Percentiles rank a stretch among this genome's conserved stretches.
These are phyloP conservation scores for Aspergillus hancockii DNA, from an alignment of 495 filamentous ascomycete species.

Conservation along the genomic window DNA sequence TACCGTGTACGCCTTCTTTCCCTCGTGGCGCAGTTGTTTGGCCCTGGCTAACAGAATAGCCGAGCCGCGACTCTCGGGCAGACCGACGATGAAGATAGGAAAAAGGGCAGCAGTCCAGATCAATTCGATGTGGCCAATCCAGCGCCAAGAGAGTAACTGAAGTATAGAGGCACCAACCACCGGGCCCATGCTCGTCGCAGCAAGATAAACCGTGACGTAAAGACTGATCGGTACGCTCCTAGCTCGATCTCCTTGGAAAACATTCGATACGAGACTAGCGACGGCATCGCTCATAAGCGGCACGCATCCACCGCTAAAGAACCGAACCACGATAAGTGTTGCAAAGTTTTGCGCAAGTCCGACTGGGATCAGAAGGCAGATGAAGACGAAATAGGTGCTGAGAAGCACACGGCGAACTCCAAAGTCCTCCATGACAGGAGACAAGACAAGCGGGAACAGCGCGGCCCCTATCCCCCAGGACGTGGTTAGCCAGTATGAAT, in stretches of 20 bases:
- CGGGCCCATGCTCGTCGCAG: slow-evolving; percentile 47
- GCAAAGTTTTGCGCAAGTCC: slow-evolving; percentile 51
- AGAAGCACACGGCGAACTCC: slow-evolving; percentile 50
- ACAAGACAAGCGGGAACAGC: slow-evolving; percentile 41
- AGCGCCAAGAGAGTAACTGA: slow-evolving; percentile 44
- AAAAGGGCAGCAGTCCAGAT: slow-evolving; percentile 44
- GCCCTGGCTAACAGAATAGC: slow-evolving; percentile 45
- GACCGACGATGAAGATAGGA: slow-evolving; percentile 38
- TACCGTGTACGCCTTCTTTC: slow-evolving; percentile 34
- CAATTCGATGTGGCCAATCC: slow-evolving; percentile 52
- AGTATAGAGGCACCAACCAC: slow-evolving; percentile 46
- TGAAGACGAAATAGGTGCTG: slow-evolving; percentile 41
- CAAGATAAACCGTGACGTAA: slow-evolving; percentile 43
- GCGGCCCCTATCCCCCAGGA: slow-evolving; percentile 53
- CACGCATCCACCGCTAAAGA: slow-evolving; percentile 50
- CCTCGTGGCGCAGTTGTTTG: slow-evolving; percentile 29
- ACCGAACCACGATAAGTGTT: slow-evolving; percentile 47
- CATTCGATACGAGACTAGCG: slow-evolving; percentile 46
- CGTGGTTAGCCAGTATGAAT: slow-evolving; percentile 52
- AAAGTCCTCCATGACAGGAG: slow-evolving; percentile 55
- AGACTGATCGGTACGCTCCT: slow-evolving; percentile 47
- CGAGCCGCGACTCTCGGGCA: slow-evolving; percentile 44
- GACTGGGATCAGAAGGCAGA: slow-evolving; percentile 49
- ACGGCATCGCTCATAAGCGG: slow-evolving; percentile 45
- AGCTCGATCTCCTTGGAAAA: slow-evolving; percentile 40